A percentile compares a stretch with the other conserved stretches of the same genome.
Conservation (phyloP, 768 basidiomycete species). For the Kondoa malvinella region DNA sequence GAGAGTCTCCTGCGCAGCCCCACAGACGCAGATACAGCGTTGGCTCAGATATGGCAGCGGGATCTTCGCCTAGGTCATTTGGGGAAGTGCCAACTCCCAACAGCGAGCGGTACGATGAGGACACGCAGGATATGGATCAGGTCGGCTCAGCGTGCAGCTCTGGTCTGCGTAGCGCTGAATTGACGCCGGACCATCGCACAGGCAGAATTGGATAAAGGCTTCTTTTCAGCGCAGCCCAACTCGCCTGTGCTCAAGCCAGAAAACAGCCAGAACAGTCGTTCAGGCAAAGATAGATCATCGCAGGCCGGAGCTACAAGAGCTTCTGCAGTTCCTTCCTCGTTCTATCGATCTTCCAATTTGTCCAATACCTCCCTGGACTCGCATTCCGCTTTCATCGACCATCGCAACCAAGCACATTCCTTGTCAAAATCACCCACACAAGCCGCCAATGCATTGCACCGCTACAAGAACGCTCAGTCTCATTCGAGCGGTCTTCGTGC, state of each 20-base stretch:
- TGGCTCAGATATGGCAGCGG: too few species aligned
- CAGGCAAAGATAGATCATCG: neutral
- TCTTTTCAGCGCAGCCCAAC: neutral
- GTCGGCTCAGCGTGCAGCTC: too few species aligned
- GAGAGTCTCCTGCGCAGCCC: too few species aligned
- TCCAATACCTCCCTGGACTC: slow-evolving; percentile 28
- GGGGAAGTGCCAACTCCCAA: too few species aligned
- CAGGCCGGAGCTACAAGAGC: neutral
- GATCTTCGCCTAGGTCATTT: too few species aligned
- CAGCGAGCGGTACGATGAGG: too few species aligned
- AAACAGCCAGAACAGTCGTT: neutral
- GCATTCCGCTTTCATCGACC: slow-evolving; percentile 26
- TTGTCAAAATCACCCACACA: slow-evolving; percentile 10
- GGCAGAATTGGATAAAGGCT: neutral
- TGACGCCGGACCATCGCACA: too few species aligned
- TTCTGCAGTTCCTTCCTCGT: neutral
- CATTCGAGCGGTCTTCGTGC: neutral
- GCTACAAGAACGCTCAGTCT: neutral
- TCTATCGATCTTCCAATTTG: slow-evolving; percentile 22
- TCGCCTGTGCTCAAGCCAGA: neutral
- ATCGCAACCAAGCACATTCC: slow-evolving; percentile 23
- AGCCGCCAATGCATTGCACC: neutral
- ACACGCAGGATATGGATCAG: too few species aligned
- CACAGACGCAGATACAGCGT: too few species aligned
- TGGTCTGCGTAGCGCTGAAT: too few species aligned